Evolutionary conservation across 768 basidiomycete genomes (phyloP).

Genomic region (Suillus americanus): DNA sequence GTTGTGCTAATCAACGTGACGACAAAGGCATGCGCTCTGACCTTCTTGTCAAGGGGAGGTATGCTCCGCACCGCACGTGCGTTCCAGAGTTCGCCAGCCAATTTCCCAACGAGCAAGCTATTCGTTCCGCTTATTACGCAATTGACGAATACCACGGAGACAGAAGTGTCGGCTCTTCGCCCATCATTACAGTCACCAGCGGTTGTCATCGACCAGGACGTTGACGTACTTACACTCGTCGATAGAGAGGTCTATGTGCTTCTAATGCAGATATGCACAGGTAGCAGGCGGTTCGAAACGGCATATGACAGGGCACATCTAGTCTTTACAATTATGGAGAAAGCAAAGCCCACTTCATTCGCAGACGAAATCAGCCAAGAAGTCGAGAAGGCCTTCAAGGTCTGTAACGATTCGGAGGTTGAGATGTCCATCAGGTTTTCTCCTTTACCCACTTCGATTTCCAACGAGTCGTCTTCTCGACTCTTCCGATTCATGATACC

Average conservation of each 20-base stretch:
- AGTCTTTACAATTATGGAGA: not conserved
- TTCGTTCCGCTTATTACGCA: conserved; percentile 1
- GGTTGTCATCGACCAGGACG: not conserved
- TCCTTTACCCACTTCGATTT: not conserved
- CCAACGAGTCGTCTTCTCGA: not conserved
- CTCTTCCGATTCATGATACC: conserved; percentile 27
- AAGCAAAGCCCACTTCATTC: not conserved
- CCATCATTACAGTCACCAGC: not conserved
- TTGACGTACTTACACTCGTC: conserved; percentile 1
- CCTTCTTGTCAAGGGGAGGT: conserved; percentile 7
- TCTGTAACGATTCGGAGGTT: not conserved
- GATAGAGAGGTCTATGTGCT: conserved; percentile 11
- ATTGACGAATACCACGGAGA: not conserved
- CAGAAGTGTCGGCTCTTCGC: not conserved
- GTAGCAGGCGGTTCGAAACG: not conserved
- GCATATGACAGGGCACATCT: not conserved
- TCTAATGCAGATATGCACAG: conserved; percentile 9
- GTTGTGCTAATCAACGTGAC: conserved; percentile 7
- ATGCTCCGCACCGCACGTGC: conserved; percentile 10
- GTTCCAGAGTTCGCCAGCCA: not conserved
- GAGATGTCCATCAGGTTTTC: not conserved
- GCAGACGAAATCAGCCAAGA: not conserved
- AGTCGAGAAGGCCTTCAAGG: not conserved
- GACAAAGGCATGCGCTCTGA: not conserved
- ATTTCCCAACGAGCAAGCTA: not conserved